Evolutionary conservation across 495 filamentous ascomycete genomes (phyloP), one percentile per base, ranked within the genome.

Genomic region (Aspergillus campestris): DNA sequence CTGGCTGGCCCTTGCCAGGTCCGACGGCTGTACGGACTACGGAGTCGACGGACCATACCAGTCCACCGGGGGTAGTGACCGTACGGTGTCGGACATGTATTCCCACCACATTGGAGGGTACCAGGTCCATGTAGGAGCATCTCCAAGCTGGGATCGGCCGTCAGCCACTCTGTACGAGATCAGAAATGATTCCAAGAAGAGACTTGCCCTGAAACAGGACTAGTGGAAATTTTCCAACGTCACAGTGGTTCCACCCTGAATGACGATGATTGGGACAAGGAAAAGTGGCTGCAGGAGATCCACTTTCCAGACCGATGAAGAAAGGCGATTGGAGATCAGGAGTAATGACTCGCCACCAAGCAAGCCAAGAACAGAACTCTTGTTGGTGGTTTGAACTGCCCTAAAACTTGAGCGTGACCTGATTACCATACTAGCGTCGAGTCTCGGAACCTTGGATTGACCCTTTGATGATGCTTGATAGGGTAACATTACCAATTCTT

Each of bases 381-480:
- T 52, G 48, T 56, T 59, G 52, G 50, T 38, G 44, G 31, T 12
- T 7, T 40, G 24, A 42, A 9, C 40, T 48, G 44, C 51, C 46
- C 41, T 49, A 49, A 47, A 53, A 38, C 51, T 65, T 60, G 60
- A 61, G 62, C 60, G 57, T 68, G 61, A 64, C 60, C 57, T 38
- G 51, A 40, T 47, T 57, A 56, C 53, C 45, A 53, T 47, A 34
- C 47, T 34, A 52, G 44, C 8, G 37, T 37, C 40, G 44, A 38
- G 45, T 37, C 44, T 24, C 18, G 18, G 18, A 24, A 24, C 18
- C 18, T 24, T 24, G 18, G 18, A 4, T 24, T 24, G 18, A 24
- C 18, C 18, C 18, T 24, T 24, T 24, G 18, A 1, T 24, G 18
- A 24, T 24, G 18, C 1, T 24, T 24, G 1, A 1, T 4, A 24